Base-by-base conservation (phyloP, 2,329 filamentous ascomycete species). In the Scytalidium lignicola region DNA sequence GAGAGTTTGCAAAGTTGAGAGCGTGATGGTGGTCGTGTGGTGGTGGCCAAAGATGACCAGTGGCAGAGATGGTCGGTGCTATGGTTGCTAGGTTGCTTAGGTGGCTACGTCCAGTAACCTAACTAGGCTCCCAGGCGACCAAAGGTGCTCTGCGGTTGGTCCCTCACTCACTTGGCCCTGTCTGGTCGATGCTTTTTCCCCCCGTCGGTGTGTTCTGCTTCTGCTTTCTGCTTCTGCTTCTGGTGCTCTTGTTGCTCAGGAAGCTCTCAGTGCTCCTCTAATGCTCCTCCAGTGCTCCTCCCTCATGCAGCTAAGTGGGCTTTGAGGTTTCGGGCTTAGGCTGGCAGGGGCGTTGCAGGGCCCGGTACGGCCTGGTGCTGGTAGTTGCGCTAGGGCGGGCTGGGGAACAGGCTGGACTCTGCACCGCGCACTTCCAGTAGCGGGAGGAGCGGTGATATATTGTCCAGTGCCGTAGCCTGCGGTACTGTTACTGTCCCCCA, bases 1-100 rank as follows among this genome's bases (percentile, higher is more conserved):
- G 28, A 43, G 32, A 26, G 43, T 19, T 44, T 59, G 32, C 32
- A 13, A n/a, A 13, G 32, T 37, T 37, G 32, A 37, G 32, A 37
- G 32, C 32, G 32, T 37, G 32, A 37, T 37, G 32, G 8, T 37
- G 32, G 32, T 37, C 6, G 32, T 37, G 15, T 4, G 32, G 32
- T 37, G 32, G 32, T 37, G 32, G 32, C 32, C 32, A 37, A 37
- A 37, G 32, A 13, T 17, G 10, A 5, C 12, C 32, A 17, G 32
- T 37, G 32, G 32, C n/a, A 13, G 7, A 13, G 8, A 5, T 8
- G 32, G 32, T 13, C 26, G 15, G 32, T 37, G 32, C 32, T 37
- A 5, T 5, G 32, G 15, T 15, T 37, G 32, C 32, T 37, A 13
- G 32, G 12, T 37, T 13, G n/a, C 6, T 26, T 26, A 37, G 32